Percentiles rank a stretch among this genome's conserved stretches.
phyloP scores from a whole-genome alignment of 140 eudicot species.

The Erigeron philadelphicus region DNA sequence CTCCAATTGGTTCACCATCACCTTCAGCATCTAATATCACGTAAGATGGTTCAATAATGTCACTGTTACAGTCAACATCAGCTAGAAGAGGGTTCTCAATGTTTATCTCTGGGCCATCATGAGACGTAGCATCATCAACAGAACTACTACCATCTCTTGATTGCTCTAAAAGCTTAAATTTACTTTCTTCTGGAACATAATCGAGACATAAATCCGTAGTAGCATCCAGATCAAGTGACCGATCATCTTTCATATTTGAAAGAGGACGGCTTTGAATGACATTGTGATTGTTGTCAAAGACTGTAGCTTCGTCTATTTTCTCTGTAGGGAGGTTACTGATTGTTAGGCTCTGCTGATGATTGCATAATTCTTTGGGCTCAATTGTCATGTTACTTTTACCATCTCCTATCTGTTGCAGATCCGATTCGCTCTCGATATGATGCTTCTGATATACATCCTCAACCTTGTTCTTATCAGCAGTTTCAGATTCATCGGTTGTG shows the following conservation, averaged over 20 bases:
- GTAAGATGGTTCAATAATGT: slow-evolving; percentile 68
- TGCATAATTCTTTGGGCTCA: slow-evolving; percentile 22
- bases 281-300: slow-evolving; percentile 23
- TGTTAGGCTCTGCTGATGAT: slow-evolving; percentile 22
- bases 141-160: slow-evolving; percentile 32
- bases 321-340: slow-evolving; percentile 21
- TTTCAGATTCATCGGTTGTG: slow-evolving; percentile 32
- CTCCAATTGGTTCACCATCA: slow-evolving; percentile 39
- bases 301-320: slow-evolving; percentile 24
- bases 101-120: slow-evolving; percentile 12
- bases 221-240: slow-evolving; percentile 37
- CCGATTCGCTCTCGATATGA: slow-evolving; percentile 21
- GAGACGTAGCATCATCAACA: slow-evolving; percentile 21
- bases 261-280: slow-evolving; percentile 30
- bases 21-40: slow-evolving; percentile 55
- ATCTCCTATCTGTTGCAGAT: slow-evolving; percentile 27
- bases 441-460: slow-evolving; percentile 18
- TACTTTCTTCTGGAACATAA: slow-evolving; percentile 71
- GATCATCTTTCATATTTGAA: slow-evolving; percentile 34
- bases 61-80: slow-evolving; percentile 27
- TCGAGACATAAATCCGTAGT: slow-evolving; percentile 50
- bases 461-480: slow-evolving; percentile 18
- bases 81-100: slow-evolving; percentile 10
- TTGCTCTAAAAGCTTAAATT: slow-evolving; percentile 63
- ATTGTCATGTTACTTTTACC: slow-evolving; percentile 15